Evolutionary conservation across 768 basidiomycete genomes (phyloP).

Genomic region (Serendipita sp.): DNA sequence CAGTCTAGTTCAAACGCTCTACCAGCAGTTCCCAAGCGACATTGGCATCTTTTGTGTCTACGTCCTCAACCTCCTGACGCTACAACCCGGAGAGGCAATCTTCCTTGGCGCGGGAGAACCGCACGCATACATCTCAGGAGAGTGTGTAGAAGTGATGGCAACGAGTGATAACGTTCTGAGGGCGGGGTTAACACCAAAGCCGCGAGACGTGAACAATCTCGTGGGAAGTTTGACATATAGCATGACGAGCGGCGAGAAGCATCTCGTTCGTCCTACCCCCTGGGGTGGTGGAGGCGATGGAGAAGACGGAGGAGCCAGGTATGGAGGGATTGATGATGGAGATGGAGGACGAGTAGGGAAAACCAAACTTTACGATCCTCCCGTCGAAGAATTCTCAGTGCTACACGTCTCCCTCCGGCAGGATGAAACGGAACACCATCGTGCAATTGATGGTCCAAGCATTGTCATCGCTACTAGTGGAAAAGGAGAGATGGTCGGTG

Average conservation of each 20-base stretch:
- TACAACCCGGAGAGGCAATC: slow-evolving; percentile 76
- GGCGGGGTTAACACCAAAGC: slow-evolving; percentile 92
- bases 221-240: slow-evolving; percentile 74
- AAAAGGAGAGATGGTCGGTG: slow-evolving; percentile 30
- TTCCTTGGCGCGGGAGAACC: slow-evolving; percentile 94
- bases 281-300: slow-evolving; percentile 21
- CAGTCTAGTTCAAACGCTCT: slow-evolving; percentile 40
- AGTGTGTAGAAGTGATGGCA: slow-evolving; percentile 98
- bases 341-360: slow-evolving; percentile 10
- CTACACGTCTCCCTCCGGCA: slow-evolving; percentile 37
- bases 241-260: slow-evolving; percentile 48
- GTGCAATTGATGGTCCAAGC: slow-evolving; percentile 64
- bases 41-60: slow-evolving; percentile 88
- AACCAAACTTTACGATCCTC: slow-evolving; percentile 67
- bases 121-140: slow-evolving; percentile 89
- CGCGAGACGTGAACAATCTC: slow-evolving; percentile 84
- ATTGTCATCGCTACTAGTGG: slow-evolving; percentile 65
- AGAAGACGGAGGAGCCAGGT: slow-evolving; percentile 10
- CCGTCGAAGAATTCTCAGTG: slow-evolving; percentile 87
- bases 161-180: slow-evolving; percentile 98
- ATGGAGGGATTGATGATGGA: not conserved
- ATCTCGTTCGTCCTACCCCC: slow-evolving; percentile 44
- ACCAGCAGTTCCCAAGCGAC: slow-evolving; percentile 72
- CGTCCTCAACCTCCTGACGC: slow-evolving; percentile 67
- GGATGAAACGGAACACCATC: slow-evolving; percentile 36